These are phyloP conservation scores for Daucus carota DNA, from an alignment of 129 eudicot genomes.

Conservation along the genomic window DH1_v3.0 NC_030386.2:13739001-13739500, in stretches of 20 bases:
- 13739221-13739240: constrained; percentile 1
- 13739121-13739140: not conserved
- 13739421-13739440: not conserved
- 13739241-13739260: not conserved
- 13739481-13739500: not conserved
- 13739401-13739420: not conserved
- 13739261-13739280: not conserved
- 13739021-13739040: not conserved
- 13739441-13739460: not conserved
- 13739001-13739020: not conserved
- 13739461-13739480: not conserved
- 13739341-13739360: not conserved
- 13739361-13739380: not conserved
- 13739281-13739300: not conserved
- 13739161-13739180: not conserved
- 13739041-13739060: not conserved
- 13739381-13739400: not conserved
- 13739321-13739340: not conserved
- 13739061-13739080: constrained; percentile 1
- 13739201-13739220: constrained; percentile 1
- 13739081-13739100: not conserved
- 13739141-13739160: not conserved
- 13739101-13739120: not conserved
- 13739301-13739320: not conserved
- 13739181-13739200: not conserved